A percentile compares a stretch with the other conserved stretches of the same genome.
These are phyloP conservation scores for Gilbertella persicaria DNA, from an alignment of 371 early-diverging fungal species.

Conservation along the genomic window DNA sequence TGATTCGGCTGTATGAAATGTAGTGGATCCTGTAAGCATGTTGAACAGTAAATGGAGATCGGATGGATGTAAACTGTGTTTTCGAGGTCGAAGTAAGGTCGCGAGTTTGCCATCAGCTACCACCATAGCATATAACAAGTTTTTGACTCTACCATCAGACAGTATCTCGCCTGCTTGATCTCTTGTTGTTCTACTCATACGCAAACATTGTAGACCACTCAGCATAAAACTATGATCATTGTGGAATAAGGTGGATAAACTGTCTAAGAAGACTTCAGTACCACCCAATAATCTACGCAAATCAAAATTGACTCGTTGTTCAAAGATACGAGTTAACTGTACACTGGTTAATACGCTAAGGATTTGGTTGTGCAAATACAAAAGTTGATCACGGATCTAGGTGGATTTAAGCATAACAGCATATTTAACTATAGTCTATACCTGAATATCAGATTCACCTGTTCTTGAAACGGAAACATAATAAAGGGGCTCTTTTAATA, in stretches of 20 bases:
- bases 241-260: constrained; percentile 72
- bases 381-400: constrained; percentile 80
- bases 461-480: constrained; percentile 80
- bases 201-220: constrained; percentile 76
- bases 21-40: constrained; percentile 75
- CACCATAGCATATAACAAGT: constrained; percentile 77
- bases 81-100: constrained; percentile 75
- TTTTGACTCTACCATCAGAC: constrained; percentile 49
- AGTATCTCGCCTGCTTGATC: constrained; percentile 66
- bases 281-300: constrained; percentile 78
- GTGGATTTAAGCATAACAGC: not conserved
- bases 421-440: constrained; percentile 22
- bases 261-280: constrained; percentile 88
- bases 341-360: constrained; percentile 81
- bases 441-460: constrained; percentile 81
- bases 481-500: constrained; percentile 81
- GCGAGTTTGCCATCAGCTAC: constrained; percentile 76
- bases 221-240: constrained; percentile 75
- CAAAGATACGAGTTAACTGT: constrained; percentile 86
- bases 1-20: constrained; percentile 76
- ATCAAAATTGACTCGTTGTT: constrained; percentile 88
- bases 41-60: constrained; percentile 88
- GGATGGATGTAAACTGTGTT: constrained; percentile 79
- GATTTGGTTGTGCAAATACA: constrained; percentile 83
- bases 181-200: constrained; percentile 66